Evolutionary conservation across 208 protist species (phyloP), one percentile per base, ranked within the genome.

Genomic region (Histomonas meleagridis): DNA sequence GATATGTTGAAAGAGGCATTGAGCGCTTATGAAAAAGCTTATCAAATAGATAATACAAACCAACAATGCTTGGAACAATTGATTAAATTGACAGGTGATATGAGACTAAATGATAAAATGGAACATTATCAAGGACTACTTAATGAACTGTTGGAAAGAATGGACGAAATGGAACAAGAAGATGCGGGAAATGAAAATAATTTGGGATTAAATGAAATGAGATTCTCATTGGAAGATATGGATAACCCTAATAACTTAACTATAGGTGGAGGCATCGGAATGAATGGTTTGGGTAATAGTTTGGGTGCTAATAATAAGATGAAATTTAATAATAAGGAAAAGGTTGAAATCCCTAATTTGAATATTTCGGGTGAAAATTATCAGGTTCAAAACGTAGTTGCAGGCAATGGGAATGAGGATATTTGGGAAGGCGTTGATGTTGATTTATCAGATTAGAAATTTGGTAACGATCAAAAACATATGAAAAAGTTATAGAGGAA

Each of bases 1-100:
- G 53, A 91, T 14, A 28, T 12, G 10, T 55, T 69, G 32, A 10
- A 60, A 35, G 55, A 91, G 69, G 86, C 86, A 46, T 14, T 91
- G 0, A 21, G 1, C 2, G 38, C 43, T 21, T 91, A 91, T 48
- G 53, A 91, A 32, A 62, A 49, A 51, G 55, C 69, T 49, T 55
- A 69, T 9, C 53, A 60, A 43, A 43, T 91, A 18, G 86, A 91
- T 91, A 48, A 48, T 49, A 91, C n/a, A 2, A 60, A 69, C 40
- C 62, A 69, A 26, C 49, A 91, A 49, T 91, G 86, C 38, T 69
- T 91, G 35, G 53, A 91, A 62, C 53, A 91, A 69, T 69, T 91
- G 16, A 86, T 86, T 35, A 86, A 86, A 55, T 86, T 86, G 26
- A 86, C 76, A 55, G 55, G 46, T 40, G 76, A 86, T 38, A 57